Conservation (phyloP, 2,329 filamentous ascomycete genomes). For the Seiridium cupressi region DNA sequence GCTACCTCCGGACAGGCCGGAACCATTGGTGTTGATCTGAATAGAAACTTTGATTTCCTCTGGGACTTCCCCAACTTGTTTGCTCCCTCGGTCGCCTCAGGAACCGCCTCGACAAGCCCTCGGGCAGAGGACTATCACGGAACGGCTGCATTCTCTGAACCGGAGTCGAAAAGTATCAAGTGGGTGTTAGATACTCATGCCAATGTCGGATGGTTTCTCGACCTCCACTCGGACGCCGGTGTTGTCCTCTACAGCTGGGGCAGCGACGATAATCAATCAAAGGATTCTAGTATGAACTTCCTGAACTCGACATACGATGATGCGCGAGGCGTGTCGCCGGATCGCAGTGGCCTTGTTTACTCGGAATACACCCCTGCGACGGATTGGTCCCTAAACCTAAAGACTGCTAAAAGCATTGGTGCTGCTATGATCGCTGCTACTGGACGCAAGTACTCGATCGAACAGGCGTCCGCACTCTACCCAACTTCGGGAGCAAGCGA, state of each 20-base stretch:
- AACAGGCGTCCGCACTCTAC: conserved; percentile 40
- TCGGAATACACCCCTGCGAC: conserved; percentile 41
- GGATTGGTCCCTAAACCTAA: conserved; percentile 33
- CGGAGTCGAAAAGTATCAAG: conserved; percentile 53
- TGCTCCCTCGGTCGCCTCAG: conserved; percentile 32
- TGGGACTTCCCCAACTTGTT: conserved; percentile 51
- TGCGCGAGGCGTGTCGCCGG: conserved; percentile 44
- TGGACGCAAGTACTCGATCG: conserved; percentile 33
- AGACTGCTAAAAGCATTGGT: conserved; percentile 32
- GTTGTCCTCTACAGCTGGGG: conserved; percentile 57
- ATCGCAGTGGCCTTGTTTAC: conserved; percentile 34
- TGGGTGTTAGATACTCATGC: conserved; percentile 49
- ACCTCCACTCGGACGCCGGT: conserved; percentile 54
- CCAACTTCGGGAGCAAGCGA: conserved; percentile 43
- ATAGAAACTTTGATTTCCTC: conserved; percentile 57
- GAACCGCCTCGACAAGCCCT: conserved; percentile 40
- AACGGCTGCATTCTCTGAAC: conserved; percentile 49
- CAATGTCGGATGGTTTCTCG: conserved; percentile 55
- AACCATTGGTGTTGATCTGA: conserved; percentile 48
- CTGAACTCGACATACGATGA: conserved; percentile 49
- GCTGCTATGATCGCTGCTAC: conserved; percentile 37
- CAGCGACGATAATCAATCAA: conserved; percentile 50
- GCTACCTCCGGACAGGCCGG: conserved; percentile 23
- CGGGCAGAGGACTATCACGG: conserved; percentile 49
- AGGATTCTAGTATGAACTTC: conserved; percentile 47